These are phyloP conservation scores for Termitomyces sp. DNA, from an alignment of 768 basidiomycete genomes.

Conservation along the genomic window DNA sequence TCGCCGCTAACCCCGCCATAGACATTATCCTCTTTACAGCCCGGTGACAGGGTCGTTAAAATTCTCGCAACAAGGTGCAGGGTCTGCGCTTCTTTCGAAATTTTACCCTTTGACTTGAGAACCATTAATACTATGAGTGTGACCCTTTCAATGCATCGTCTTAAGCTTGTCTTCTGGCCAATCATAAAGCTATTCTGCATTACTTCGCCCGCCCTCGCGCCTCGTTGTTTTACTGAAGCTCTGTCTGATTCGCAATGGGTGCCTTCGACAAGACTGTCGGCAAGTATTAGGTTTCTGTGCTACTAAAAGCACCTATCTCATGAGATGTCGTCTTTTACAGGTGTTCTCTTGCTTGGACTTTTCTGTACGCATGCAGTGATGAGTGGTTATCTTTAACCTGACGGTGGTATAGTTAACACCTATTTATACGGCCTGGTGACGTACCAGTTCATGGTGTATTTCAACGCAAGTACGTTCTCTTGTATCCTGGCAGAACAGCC, in stretches of 20 bases:
- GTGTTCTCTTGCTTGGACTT: slow-evolving; percentile 22
- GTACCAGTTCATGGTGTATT: slow-evolving; percentile 34
- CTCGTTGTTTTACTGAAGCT: background rate
- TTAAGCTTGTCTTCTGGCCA: background rate
- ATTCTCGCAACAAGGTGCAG: background rate
- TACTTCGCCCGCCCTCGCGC: background rate
- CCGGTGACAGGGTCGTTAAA: background rate
- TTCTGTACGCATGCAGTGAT: slow-evolving; percentile 17
- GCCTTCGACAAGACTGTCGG: slow-evolving; percentile 26
- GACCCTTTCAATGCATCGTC: slow-evolving; percentile 8
- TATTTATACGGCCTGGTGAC: slow-evolving; percentile 32
- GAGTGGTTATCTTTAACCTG: background rate
- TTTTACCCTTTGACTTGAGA: background rate
- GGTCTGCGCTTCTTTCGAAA: background rate
- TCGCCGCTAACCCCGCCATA: background rate
- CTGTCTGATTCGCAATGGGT: slow-evolving; percentile 12
- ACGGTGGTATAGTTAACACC: slow-evolving; percentile 19
- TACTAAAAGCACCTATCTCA: background rate
- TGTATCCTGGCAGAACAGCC: background rate
- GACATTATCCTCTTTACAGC: background rate
- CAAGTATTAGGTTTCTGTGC: slow-evolving; percentile 1
- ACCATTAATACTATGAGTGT: background rate
- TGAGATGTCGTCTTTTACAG: slow-evolving; percentile 4
- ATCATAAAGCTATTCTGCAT: slow-evolving; percentile 1
- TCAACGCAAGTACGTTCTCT: slow-evolving; percentile 19